Evolutionary conservation across 2,329 filamentous ascomycete genomes (phyloP).

Genomic region (Alternaria tenuissima): DNA sequence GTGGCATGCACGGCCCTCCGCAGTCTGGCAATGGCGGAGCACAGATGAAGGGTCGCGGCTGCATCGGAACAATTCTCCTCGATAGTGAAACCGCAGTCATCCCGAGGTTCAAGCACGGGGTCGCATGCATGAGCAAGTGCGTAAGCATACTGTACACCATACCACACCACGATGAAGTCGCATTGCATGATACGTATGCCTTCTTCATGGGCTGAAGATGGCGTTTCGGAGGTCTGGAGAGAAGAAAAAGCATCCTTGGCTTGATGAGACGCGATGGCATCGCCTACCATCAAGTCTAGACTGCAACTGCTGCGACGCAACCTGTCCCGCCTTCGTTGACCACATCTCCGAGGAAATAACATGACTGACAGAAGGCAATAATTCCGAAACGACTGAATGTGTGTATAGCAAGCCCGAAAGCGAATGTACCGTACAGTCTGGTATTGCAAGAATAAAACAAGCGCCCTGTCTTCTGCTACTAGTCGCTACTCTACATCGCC

Average conservation of each 20-base stretch:
- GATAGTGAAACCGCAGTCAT: conserved; percentile 7
- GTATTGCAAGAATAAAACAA: background rate
- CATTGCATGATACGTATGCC: background rate
- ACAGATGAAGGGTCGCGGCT: background rate
- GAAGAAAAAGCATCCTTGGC: background rate
- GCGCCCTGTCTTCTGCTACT: too few species aligned
- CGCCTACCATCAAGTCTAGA: conserved; percentile 4
- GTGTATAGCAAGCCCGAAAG: conserved; percentile 1
- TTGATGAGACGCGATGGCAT: background rate
- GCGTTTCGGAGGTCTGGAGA: background rate
- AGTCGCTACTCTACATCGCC: conserved; percentile 1
- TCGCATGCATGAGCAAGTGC: background rate
- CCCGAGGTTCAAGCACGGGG: background rate
- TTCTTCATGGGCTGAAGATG: background rate
- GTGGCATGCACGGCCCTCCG: conserved; percentile 7
- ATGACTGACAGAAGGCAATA: background rate
- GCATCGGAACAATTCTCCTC: background rate
- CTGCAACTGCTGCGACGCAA: background rate
- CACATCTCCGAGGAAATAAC: background rate
- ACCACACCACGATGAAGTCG: background rate
- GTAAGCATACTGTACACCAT: background rate
- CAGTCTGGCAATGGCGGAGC: background rate
- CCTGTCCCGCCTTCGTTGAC: background rate
- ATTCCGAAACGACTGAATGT: conserved; percentile 5
- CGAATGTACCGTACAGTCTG: background rate